Conservation (phyloP, 768 basidiomycete genomes). For the Tubosaeta sp. region DNA sequence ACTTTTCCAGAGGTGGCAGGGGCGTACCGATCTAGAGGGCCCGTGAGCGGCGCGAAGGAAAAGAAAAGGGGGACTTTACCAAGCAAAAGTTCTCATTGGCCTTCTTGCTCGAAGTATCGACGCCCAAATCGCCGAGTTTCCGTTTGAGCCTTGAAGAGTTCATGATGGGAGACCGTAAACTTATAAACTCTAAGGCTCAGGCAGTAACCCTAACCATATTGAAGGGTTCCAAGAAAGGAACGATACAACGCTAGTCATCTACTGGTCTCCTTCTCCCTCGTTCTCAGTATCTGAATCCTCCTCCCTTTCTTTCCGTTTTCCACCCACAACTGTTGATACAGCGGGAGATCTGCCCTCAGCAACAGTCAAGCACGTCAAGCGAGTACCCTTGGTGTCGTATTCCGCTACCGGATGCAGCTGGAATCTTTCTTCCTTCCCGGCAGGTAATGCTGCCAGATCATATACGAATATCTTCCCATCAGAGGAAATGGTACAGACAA, state of each 20-base stretch:
- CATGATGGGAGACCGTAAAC: slow-evolving; percentile 23
- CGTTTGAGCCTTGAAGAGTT: slow-evolving; percentile 65
- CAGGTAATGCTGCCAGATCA: slow-evolving; percentile 55
- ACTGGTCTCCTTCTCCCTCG: slow-evolving; percentile 25
- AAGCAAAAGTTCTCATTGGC: slow-evolving; percentile 84
- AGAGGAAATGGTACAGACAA: slow-evolving; percentile 78
- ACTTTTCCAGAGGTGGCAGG: slow-evolving; percentile 89
- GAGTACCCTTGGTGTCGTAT: slow-evolving; percentile 83
- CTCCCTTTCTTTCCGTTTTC: slow-evolving; percentile 37
- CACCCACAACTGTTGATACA: slow-evolving; percentile 13
- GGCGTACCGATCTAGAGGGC: slow-evolving; percentile 82
- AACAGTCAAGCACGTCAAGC: slow-evolving; percentile 71
- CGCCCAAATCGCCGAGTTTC: slow-evolving; percentile 77
- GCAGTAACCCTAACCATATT: background rate
- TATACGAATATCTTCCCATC: slow-evolving; percentile 83
- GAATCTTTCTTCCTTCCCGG: slow-evolving; percentile 14
- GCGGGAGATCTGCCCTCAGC: slow-evolving; percentile 45
- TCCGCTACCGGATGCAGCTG: slow-evolving; percentile 53
- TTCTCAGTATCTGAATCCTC: slow-evolving; percentile 31
- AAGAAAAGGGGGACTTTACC: slow-evolving; percentile 37
- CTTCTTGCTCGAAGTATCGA: slow-evolving; percentile 64
- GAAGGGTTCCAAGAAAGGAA: background rate
- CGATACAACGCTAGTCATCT: slow-evolving; percentile 16
- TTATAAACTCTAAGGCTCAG: background rate
- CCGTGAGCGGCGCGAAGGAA: background rate